Evolutionary conservation across 2,329 filamentous ascomycete genomes (phyloP).

Genomic region (Xylaria sp.): DNA sequence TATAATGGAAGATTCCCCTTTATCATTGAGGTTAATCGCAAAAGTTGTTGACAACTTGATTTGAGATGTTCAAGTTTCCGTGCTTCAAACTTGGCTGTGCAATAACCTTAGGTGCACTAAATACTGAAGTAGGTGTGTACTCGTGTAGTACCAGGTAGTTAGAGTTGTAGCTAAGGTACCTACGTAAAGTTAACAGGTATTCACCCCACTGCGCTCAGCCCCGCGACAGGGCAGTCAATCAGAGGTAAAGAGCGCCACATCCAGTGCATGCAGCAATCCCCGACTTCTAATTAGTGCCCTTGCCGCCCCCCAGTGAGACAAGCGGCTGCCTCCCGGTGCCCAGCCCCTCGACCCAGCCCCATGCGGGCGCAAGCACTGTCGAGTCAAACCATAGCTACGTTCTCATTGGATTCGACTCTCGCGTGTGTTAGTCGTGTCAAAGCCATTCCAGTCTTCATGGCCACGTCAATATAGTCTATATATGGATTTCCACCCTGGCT

Average conservation of each 20-base stretch:
- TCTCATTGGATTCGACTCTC: constrained; percentile 18
- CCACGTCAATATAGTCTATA: constrained; percentile 24
- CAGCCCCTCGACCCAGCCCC: constrained; percentile 33
- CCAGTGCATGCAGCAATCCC: not conserved
- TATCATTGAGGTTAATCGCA: too few species aligned
- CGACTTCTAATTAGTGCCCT: not conserved
- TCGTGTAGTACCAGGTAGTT: too few species aligned
- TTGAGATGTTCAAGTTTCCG: not conserved
- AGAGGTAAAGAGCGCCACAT: constrained; percentile 13
- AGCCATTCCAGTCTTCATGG: constrained; percentile 26
- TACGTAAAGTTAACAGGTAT: too few species aligned
- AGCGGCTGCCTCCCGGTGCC: constrained; percentile 13
- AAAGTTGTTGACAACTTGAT: not conserved
- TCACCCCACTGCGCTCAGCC: constrained; percentile 31
- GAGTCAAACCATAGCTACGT: constrained; percentile 11
- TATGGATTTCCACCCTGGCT: constrained; percentile 19
- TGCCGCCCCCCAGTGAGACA: not conserved
- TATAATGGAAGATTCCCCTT: not conserved
- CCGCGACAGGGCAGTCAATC: constrained; percentile 28
- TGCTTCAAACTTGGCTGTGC: not conserved
- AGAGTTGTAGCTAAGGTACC: too few species aligned
- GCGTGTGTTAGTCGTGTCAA: constrained; percentile 31
- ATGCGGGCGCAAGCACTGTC: constrained; percentile 23
- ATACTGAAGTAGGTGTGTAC: not conserved
- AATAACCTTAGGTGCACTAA: not conserved